Percentiles rank a stretch among this genome's conserved stretches.
Evolutionary conservation across 1,139 yeast genomes (phyloP).

Genomic region (Pneumocystis canis): DNA sequence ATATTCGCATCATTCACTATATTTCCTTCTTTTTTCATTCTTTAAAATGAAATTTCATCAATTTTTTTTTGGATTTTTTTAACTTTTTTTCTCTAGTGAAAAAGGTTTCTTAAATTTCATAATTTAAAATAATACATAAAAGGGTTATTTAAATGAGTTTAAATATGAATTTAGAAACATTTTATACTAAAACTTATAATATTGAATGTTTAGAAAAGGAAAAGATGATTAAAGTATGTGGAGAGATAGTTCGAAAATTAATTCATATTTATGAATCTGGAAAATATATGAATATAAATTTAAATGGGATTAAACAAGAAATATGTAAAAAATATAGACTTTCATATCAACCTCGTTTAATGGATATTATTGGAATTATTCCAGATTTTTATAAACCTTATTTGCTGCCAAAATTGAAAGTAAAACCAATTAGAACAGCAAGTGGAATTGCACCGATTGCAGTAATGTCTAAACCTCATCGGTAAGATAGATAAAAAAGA

Average conservation of each 20-base stretch:
- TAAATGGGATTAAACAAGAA: constrained; percentile 77
- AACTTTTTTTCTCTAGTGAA: too few species aligned
- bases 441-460: constrained; percentile 37
- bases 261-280: constrained; percentile 13
- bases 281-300: constrained; percentile 45
- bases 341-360: constrained; percentile 82
- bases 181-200: neutral
- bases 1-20: too few species aligned
- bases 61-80: too few species aligned
- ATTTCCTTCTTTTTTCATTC: too few species aligned
- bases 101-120: too few species aligned
- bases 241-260: constrained; percentile 13
- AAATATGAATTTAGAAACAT: neutral
- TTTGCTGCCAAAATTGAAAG: constrained; percentile 80
- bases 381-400: constrained; percentile 94
- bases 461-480: neutral
- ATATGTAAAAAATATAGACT: constrained; percentile 81
- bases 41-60: too few species aligned
- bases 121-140: neutral
- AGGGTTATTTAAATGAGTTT: neutral
- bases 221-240: constrained; percentile 11
- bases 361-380: constrained; percentile 86
- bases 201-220: neutral
- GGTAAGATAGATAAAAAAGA: constrained; percentile 81
- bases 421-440: constrained; percentile 97